These are phyloP conservation scores for Actinidia polygama DNA, from an alignment of 179 eudicot species.

Conservation along the genomic window DNA sequence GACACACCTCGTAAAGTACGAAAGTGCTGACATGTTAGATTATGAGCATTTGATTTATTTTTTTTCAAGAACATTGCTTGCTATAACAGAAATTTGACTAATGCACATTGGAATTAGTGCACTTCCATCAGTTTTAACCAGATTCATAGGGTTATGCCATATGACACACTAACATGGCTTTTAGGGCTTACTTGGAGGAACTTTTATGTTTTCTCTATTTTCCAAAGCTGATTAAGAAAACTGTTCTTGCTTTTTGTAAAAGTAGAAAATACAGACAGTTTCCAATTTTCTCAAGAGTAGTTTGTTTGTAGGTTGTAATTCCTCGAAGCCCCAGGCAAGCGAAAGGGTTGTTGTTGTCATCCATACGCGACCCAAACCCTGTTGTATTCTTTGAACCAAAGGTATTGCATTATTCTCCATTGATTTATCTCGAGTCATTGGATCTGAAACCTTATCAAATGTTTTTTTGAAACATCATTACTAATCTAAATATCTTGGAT, in stretches of 20 bases:
- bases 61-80: neutral
- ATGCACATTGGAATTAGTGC: neutral
- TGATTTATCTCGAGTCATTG: neutral
- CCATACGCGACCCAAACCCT: constrained; percentile 97
- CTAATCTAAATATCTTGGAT: constrained; percentile 18
- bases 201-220: neutral
- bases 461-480: neutral
- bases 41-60: no score
- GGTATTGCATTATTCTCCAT: constrained; percentile 42
- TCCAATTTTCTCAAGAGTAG: neutral
- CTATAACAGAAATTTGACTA: neutral
- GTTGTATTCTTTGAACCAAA: constrained; percentile 98
- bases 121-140: constrained; percentile 14
- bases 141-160: neutral
- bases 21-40: neutral
- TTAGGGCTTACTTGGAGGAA: neutral
- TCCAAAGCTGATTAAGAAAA: neutral
- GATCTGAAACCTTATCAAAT: neutral
- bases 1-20: neutral
- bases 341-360: constrained; percentile 83
- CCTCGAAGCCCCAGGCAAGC: constrained; percentile 97
- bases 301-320: constrained; percentile 72
- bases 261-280: neutral
- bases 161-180: neutral
- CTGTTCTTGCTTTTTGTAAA: constrained; percentile 8